phyloP scores from a whole-genome alignment of 192 early-diverging fungal species.

The Backusella liffmaniae region DNA sequence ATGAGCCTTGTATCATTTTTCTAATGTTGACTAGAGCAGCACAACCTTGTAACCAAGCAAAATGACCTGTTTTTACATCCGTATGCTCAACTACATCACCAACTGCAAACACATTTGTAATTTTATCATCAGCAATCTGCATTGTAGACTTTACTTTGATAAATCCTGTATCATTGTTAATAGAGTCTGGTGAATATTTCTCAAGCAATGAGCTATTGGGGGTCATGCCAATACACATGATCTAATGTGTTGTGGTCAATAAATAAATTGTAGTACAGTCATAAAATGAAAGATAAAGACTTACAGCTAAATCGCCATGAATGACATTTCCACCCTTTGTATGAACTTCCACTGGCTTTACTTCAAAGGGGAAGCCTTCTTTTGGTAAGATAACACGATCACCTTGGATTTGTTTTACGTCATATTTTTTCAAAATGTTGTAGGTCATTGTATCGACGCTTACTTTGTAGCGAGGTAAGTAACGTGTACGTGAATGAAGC shows the following conservation, averaged over 20 bases:
- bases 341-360: constrained; percentile 38
- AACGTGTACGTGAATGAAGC: constrained; percentile 60
- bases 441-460: constrained; percentile 54
- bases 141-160: constrained; percentile 65
- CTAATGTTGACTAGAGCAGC: constrained; percentile 21
- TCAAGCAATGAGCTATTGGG: constrained; percentile 64
- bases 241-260: constrained; percentile 39
- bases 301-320: constrained; percentile 42
- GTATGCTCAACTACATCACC: constrained; percentile 65
- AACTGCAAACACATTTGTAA: constrained; percentile 68
- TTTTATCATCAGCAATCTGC: constrained; percentile 55
- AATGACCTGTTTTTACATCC: constrained; percentile 40
- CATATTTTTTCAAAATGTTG: constrained; percentile 47
- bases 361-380: constrained; percentile 49
- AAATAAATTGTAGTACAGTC: background rate
- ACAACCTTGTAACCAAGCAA: constrained; percentile 22
- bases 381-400: constrained; percentile 61
- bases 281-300: background rate
- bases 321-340: constrained; percentile 47
- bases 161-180: constrained; percentile 54
- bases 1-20: constrained; percentile 2
- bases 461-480: constrained; percentile 54
- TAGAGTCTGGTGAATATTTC: constrained; percentile 50
- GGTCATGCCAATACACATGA: constrained; percentile 71
- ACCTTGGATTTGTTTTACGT: constrained; percentile 37